phyloP scores from a whole-genome alignment of 768 basidiomycete genomes.

The Suillus fuscotomentosus region DNA sequence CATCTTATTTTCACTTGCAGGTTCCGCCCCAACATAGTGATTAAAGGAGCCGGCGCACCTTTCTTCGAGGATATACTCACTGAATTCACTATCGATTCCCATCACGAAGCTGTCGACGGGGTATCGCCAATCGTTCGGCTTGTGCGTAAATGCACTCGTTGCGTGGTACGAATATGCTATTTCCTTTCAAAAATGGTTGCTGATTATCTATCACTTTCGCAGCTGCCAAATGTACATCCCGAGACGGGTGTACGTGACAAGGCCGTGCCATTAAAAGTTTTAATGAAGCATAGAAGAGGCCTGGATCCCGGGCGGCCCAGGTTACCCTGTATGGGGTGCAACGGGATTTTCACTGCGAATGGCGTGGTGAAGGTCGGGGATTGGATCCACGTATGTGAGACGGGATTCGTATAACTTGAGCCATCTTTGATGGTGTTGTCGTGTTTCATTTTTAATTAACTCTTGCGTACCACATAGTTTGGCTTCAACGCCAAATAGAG shows the following conservation, averaged over 20 bases:
- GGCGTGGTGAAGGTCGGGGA: constrained; percentile 67
- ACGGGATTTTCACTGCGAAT: constrained; percentile 49
- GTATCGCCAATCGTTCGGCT: constrained; percentile 41
- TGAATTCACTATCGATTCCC: constrained; percentile 52
- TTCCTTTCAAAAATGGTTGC: constrained; percentile 6
- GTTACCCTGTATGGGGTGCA: constrained; percentile 67
- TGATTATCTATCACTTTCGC: constrained; percentile 10
- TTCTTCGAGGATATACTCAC: constrained; percentile 75
- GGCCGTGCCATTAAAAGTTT: constrained; percentile 72
- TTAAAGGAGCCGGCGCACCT: constrained; percentile 59
- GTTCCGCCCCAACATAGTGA: constrained; percentile 76
- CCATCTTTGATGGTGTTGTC: neutral
- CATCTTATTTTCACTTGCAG: constrained; percentile 31
- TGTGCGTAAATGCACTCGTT: constrained; percentile 70
- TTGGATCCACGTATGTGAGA: constrained; percentile 47
- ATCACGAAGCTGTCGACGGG: constrained; percentile 15
- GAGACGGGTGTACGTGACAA: constrained; percentile 62
- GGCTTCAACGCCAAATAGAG: neutral
- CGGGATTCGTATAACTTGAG: constrained; percentile 23
- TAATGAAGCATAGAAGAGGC: constrained; percentile 71
- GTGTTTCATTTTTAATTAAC: no score
- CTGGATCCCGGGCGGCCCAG: constrained; percentile 46
- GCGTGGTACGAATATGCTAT: constrained; percentile 52
- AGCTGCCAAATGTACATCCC: constrained; percentile 76
- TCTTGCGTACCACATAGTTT: neutral